Base-by-base conservation (phyloP, 2,329 filamentous ascomycete genomes). In the Aphanoascus verrucosus region DNA sequence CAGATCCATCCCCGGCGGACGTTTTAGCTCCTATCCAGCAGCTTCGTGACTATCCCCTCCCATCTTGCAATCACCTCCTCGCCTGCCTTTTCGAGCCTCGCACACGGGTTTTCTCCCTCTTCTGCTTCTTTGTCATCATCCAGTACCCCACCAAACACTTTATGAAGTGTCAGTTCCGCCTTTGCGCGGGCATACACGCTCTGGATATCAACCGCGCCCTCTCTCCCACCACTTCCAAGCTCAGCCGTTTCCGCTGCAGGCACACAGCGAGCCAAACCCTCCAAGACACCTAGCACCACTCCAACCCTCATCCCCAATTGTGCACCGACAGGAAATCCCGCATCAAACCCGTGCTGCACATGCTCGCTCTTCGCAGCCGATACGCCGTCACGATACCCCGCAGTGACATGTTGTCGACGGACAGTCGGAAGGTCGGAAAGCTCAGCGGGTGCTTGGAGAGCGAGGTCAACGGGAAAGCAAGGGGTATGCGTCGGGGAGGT, bases 331-430 rank as follows among this genome's bases (percentile, higher is more conserved):
- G 82, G 77, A 66, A 89, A 97, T 0, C 91, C 91, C 59, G 91
- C 87, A 66, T 98, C 93, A 64, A 98, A 97, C 0, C 91, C 91
- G 12, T 77, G 76, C 69, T 98, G 93, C 23, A 96, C 81, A 62
- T 82, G 85, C 46, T 77, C 72, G 23, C 80, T 79, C 67, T 97
- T 97, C 32, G 85, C 86, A 2, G 74, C 74, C 0, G 84, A 78
- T 51, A 97, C 79, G 43, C 91, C 93, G 63, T 96, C 90, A 55
- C 91, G 84, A 70, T 97, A 97, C 17, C 93, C 93, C 38, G 86
- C 83, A 6, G 86, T 96, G 50, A 82, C 79, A 67, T 95, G 88
- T 53, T 86, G 83, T 41, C 81, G 78, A 62, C 85, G 82, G 14
- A 95, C 77, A 20, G 85, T 82, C 17, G 79, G 81, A 49, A 93